Percentiles rank a stretch among this genome's conserved stretches.
Conservation (phyloP, 2,329 filamentous ascomycete genomes). For the Fusarium veterinarium region DNA sequence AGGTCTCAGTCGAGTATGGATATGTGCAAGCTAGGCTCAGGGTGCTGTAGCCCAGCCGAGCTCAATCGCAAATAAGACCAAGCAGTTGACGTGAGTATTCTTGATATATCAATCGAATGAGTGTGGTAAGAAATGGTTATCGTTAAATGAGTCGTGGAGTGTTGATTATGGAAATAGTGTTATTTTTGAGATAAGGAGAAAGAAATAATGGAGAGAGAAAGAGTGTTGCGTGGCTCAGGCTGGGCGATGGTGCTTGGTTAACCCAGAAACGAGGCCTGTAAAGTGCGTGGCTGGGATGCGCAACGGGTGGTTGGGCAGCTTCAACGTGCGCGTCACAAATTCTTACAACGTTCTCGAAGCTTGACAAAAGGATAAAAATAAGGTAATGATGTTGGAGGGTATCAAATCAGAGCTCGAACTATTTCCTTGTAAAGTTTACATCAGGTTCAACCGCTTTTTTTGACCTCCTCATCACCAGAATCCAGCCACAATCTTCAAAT, state of each 20-base stretch:
- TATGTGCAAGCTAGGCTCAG: slow-evolving; percentile 38
- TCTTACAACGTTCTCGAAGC: background rate
- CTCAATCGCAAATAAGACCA: slow-evolving; percentile 23
- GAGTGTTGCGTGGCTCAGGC: slow-evolving; percentile 24
- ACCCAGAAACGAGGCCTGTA: slow-evolving; percentile 45
- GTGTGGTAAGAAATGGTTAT: background rate
- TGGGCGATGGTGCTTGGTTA: slow-evolving; percentile 40
- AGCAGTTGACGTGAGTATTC: background rate
- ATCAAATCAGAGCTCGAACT: background rate
- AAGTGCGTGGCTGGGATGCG: slow-evolving; percentile 44
- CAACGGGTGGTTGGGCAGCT: slow-evolving; percentile 36
- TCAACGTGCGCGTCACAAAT: slow-evolving; percentile 10
- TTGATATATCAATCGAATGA: background rate
- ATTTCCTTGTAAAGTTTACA: rapidly evolving
- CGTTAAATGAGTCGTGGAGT: background rate
- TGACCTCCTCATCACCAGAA: background rate
- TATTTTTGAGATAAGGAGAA: background rate
- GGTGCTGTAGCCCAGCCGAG: slow-evolving; percentile 47
- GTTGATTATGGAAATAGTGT: background rate
- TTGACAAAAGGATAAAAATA: background rate
- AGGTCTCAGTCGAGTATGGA: slow-evolving; percentile 32
- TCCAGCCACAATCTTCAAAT: slow-evolving; percentile 24
- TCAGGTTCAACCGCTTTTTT: background rate
- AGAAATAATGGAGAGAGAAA: slow-evolving; percentile 10
- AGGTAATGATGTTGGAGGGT: background rate